Evolutionary conservation across 225 moss, liverwort and hornwort species (phyloP), one percentile per base, ranked within the genome.

Genomic region (Pseudisothecium myosuroides): DNA sequence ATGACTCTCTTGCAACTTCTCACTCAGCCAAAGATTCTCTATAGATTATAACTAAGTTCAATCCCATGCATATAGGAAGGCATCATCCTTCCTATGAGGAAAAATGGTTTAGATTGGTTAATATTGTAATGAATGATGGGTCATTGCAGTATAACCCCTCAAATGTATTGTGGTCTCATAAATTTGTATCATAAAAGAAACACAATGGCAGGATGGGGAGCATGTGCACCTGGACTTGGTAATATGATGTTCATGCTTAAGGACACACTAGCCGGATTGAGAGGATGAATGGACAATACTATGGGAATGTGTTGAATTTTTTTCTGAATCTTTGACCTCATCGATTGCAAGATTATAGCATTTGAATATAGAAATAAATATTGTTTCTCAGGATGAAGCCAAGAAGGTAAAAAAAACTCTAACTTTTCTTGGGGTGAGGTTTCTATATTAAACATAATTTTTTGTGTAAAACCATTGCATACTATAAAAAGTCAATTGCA

Each of bases 191-290:
- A 69, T 69, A 23, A 24, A 68, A 39, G 3, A 24, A 24, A 69
- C 0, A 39, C 24, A 39, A 14, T 4, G 10, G 17, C 16, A 45
- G 45, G 28, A 17, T 73, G 1, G 28, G 26, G 27, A 71, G 41
- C 15, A 41, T n/a, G n/a, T n/a, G 6, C 20, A 21, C 8, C 1
- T 0, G 0, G 41, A 71, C 8, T 3, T 41, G 6, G 29, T 74
- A 47, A 47, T 47, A 18, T 17, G 43, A 72, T 72, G 72, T 17
- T 28, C 3, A 72, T 17, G 2, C 14, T 24, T 14, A 69, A 2
- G 10, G 6, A 4, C 0, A 23, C 8, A 69, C 2, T 71, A 14
- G 37, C 10, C 2, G 20, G 3, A 67, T 13, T 7, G 24, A 69
- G 23, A 39, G 2, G 18, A 73, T 73, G 17, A 31, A 74, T 47